Evolutionary conservation across 1,284 basidiomycete genomes (phyloP).

Genomic region (Leccinum pachyderme): DNA sequence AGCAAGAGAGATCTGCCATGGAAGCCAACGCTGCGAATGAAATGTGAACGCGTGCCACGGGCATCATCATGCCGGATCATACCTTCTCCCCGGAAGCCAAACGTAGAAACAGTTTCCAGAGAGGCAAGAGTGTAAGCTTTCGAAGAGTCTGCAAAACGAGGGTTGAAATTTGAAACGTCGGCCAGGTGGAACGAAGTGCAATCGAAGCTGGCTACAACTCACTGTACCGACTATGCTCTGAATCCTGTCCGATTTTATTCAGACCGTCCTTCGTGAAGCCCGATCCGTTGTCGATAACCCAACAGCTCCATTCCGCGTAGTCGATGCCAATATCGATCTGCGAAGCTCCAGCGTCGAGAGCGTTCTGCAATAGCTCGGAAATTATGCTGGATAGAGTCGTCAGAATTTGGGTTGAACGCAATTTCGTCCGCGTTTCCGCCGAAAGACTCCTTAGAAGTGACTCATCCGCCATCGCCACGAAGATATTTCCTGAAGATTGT

Average conservation of each 20-base stretch:
- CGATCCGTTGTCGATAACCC: slow-evolving; percentile 79
- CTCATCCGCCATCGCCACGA: slow-evolving; percentile 28
- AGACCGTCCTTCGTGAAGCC: slow-evolving; percentile 70
- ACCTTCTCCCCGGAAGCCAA: slow-evolving; percentile 93
- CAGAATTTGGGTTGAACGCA: slow-evolving; percentile 82
- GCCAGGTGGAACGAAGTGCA: background rate
- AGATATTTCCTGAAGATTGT: background rate
- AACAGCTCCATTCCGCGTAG: slow-evolving; percentile 70
- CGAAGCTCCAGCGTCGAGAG: slow-evolving; percentile 66
- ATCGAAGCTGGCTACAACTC: slow-evolving; percentile 27
- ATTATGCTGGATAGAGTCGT: slow-evolving; percentile 78
- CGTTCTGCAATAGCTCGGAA: slow-evolving; percentile 84
- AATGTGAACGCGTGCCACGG: slow-evolving; percentile 10
- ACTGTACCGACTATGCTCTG: slow-evolving; percentile 65
- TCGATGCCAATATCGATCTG: slow-evolving; percentile 66
- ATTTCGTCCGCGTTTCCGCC: slow-evolving; percentile 52
- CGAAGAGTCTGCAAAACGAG: slow-evolving; percentile 54
- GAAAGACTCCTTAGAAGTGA: slow-evolving; percentile 41
- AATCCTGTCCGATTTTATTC: slow-evolving; percentile 48
- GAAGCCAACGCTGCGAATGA: slow-evolving; percentile 70
- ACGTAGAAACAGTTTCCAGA: slow-evolving; percentile 56
- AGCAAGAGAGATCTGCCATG: slow-evolving; percentile 67
- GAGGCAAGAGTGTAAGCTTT: slow-evolving; percentile 59
- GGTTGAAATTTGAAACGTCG: background rate
- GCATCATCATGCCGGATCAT: slow-evolving; percentile 3